These are phyloP conservation scores for Fraxinus baroniana DNA, from an alignment of 305 asterid genomes.

Conservation along the genomic window DNA sequence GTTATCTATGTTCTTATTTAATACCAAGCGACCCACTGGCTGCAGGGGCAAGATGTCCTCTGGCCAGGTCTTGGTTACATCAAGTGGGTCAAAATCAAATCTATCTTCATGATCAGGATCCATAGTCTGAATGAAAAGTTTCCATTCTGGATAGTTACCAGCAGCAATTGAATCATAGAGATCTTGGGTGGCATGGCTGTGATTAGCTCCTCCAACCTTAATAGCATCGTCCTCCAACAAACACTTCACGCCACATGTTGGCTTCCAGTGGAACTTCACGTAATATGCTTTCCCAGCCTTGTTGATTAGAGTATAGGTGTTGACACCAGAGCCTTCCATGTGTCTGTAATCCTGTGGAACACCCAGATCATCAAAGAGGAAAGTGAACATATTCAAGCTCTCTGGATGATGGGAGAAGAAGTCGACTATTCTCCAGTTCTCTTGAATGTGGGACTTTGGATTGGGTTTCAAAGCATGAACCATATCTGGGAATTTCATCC, in stretches of 20 bases:
- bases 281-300: conserved; percentile 77
- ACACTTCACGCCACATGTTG: conserved; percentile 94
- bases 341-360: conserved; percentile 91
- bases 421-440: conserved; percentile 86
- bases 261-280: conserved; percentile 96
- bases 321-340: conserved; percentile 92
- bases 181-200: conserved; percentile 95
- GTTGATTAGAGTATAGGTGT: conserved; percentile 79
- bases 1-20: conserved; percentile 88
- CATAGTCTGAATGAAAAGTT: conserved; percentile 77
- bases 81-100: conserved; percentile 91
- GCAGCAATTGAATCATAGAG: conserved; percentile 86
- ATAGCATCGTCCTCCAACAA: conserved; percentile 75
- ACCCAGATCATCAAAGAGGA: conserved; percentile 83
- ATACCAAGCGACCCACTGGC: conserved; percentile 91
- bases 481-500: conserved; percentile 88
- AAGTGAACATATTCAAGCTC: conserved; percentile 75
- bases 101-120: conserved; percentile 84
- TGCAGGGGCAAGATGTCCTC: conserved; percentile 86
- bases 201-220: conserved; percentile 80
- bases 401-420: conserved; percentile 92
- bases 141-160: conserved; percentile 95
- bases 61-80: conserved; percentile 90
- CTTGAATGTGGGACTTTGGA: conserved; percentile 92
- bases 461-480: conserved; percentile 88